Conservation (phyloP, 78 protist species). For the Dictyostelium citrinum region DNA sequence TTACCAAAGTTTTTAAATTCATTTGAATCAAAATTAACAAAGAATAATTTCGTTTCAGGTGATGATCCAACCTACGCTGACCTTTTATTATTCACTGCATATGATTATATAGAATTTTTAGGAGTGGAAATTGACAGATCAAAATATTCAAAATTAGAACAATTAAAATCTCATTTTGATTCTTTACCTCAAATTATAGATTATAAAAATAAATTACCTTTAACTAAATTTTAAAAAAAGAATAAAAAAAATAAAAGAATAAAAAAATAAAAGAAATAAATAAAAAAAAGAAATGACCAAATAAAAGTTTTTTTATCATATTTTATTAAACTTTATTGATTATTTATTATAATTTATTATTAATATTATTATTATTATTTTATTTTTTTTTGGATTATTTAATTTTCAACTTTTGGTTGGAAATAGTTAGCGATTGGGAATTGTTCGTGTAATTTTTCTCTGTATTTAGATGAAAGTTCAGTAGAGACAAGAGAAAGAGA, state of each 20-base stretch:
- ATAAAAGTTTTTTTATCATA: no score
- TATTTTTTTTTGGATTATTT: no score
- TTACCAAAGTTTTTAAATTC: no score
- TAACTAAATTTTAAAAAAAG: neutral
- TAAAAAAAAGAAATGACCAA: neutral
- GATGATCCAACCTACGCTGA: no score
- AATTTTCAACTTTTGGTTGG: neutral
- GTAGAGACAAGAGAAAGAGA: neutral
- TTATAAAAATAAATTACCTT: neutral
- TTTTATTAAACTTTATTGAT: neutral
- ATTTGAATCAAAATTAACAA: no score
- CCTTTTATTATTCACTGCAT: no score
- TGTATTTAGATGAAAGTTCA: neutral
- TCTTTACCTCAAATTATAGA: neutral
- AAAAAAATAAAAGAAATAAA: neutral
- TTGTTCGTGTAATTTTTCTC: neutral
- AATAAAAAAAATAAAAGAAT: neutral
- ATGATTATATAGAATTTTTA: no score
- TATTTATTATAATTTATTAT: neutral
- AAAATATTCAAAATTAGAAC: neutral
- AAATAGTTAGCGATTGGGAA: conserved; percentile 53
- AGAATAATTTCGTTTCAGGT: no score
- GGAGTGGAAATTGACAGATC: no score
- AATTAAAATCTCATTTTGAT: neutral
- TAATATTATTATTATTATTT: neutral